Base-by-base conservation (phyloP, 805 yeast species). In the Myxozyma kluyveri region DNA sequence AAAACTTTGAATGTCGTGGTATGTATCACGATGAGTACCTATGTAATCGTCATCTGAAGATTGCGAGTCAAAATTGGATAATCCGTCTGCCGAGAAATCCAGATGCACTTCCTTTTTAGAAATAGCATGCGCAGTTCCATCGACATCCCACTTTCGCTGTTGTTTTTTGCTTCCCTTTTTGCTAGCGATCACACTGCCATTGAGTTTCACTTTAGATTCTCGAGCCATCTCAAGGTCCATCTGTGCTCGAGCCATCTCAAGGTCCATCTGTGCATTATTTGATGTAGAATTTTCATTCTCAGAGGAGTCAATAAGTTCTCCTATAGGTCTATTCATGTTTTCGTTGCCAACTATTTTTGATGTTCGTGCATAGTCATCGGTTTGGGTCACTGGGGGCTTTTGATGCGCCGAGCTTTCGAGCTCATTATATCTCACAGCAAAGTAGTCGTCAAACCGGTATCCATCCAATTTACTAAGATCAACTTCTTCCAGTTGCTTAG, bases 81-180 rank as follows among this genome's bases (percentile, higher is more conserved):
- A 22, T 21, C 18, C 27, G 18, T 50, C 60, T 4, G 64, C 62
- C 1, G 90, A 83, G 61, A 81, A 84, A 63, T 84, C 90, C 40
- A 84, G 66, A 2, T 67, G 66, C 0, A 69, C 67, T 10, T 71
- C 70, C 18, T 72, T 76, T 19, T 66, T 70, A 12, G 68, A 42
- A 31, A 80, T 84, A 18, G 54, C 63, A 45, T 73, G 74, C 45
- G 72, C 74, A 29, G 70, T 59, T 4, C 89, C 90, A 61, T 82
- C 84, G 27, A 77, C 78, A 23, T 78, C 83, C 88, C 88, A 83
- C 63, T 76, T 81, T 62, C 91, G 75, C 29, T 72, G 68, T 64
- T 72, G 74, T 64, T 80, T 79, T 50, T 63, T 65, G 12, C 60
- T 47, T 27, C 63, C 56, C 41, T 59, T 51, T 37, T 60, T 59